Percentiles rank a stretch among this genome's conserved stretches.
phyloP scores from a whole-genome alignment of 2,329 filamentous ascomycete genomes.

The Mycosphaerella sp. region DNA sequence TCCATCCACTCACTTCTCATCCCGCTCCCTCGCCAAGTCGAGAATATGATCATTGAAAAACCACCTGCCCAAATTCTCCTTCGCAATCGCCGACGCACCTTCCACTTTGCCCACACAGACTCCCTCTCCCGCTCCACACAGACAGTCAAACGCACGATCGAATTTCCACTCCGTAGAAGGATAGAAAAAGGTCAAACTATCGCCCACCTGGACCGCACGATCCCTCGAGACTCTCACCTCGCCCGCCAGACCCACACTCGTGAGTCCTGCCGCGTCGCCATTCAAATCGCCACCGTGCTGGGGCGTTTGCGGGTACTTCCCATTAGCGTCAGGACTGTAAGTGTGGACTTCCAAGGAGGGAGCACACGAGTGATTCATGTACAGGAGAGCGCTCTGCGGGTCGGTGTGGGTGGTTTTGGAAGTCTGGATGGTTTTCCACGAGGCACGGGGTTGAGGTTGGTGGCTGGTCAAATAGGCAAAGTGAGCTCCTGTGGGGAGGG shows the following conservation, averaged over 20 bases:
- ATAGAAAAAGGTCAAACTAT: slow-evolving; percentile 45
- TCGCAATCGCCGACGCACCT: slow-evolving; percentile 36
- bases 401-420: slow-evolving; percentile 47
- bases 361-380: slow-evolving; percentile 50
- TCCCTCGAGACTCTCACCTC: slow-evolving; percentile 29
- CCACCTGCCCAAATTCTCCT: slow-evolving; percentile 22
- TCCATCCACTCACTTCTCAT: slow-evolving; percentile 4
- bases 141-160: slow-evolving; percentile 42
- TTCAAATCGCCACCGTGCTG: slow-evolving; percentile 16
- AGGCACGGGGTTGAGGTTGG: slow-evolving; percentile 38
- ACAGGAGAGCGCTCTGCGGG: slow-evolving; percentile 51
- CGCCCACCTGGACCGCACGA: slow-evolving; percentile 36
- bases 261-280: slow-evolving; percentile 14
- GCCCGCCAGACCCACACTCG: slow-evolving; percentile 17
- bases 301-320: slow-evolving; percentile 24
- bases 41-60: slow-evolving; percentile 40
- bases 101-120: slow-evolving; percentile 37
- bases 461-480: slow-evolving; percentile 46
- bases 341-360: slow-evolving; percentile 52
- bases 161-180: slow-evolving; percentile 47
- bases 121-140: slow-evolving; percentile 35
- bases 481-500: slow-evolving; percentile 46
- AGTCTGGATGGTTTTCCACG: slow-evolving; percentile 50
- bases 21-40: slow-evolving; percentile 19
- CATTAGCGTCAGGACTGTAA: slow-evolving; percentile 21